phyloP scores from a whole-genome alignment of 2,329 filamentous ascomycete species.

The Neophaeococcomyces mojaviensis region DNA sequence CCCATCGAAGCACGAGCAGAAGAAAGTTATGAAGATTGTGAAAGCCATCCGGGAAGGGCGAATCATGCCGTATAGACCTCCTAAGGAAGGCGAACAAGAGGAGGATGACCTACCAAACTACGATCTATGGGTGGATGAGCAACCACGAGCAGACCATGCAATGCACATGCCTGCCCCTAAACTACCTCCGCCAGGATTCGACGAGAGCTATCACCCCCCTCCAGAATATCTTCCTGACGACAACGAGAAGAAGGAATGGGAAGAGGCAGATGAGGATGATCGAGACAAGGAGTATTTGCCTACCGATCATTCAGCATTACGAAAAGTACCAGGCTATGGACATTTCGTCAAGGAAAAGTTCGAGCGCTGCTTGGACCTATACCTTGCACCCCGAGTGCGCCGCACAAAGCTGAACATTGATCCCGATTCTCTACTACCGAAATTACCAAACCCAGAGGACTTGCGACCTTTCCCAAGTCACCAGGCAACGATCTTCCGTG shows the following conservation, averaged over 20 bases:
- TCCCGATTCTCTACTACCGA: constrained; percentile 82
- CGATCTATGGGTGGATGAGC: constrained; percentile 93
- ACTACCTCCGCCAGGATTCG: constrained; percentile 83
- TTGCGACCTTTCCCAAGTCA: constrained; percentile 90
- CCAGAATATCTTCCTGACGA: constrained; percentile 84
- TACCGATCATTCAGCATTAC: constrained; percentile 70
- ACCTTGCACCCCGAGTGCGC: constrained; percentile 83
- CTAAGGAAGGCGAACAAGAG: constrained; percentile 64
- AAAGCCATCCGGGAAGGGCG: constrained; percentile 90
- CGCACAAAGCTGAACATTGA: constrained; percentile 96
- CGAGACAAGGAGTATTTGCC: constrained; percentile 83
- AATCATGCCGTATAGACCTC: constrained; percentile 81
- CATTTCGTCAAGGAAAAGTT: constrained; percentile 92
- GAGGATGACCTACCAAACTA: constrained; percentile 66
- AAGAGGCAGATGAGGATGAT: constrained; percentile 80
- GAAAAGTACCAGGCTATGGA: constrained; percentile 87
- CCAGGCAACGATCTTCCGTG: constrained; percentile 77
- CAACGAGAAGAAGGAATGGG: constrained; percentile 78
- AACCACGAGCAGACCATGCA: constrained; percentile 69
- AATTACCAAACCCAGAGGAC: constrained; percentile 86
- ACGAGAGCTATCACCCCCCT: constrained; percentile 93
- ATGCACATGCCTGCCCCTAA: constrained; percentile 97
- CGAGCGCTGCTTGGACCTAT: constrained; percentile 88
- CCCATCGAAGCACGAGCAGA: constrained; percentile 93
- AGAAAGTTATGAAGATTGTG: constrained; percentile 94